Conservation (phyloP, 495 filamentous ascomycete species). For the Tuber microsphaerosporum region DNA sequence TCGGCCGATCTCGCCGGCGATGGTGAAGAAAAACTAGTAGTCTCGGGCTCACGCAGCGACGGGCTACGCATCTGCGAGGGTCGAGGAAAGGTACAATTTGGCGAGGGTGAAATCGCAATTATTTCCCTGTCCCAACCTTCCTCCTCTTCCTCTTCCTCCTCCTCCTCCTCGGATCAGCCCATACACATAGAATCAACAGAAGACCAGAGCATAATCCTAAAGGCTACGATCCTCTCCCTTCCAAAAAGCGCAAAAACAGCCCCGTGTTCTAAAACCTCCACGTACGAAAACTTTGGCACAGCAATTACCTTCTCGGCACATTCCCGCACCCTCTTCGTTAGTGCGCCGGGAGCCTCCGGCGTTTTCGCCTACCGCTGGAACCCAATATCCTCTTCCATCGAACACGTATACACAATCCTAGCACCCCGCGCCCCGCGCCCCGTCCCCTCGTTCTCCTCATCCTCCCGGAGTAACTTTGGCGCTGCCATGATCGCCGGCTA, state of each 20-base stretch:
- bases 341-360: slow-evolving; percentile 25
- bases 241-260: slow-evolving; percentile 7
- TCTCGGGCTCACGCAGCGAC: slow-evolving; percentile 20
- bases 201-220: slow-evolving; percentile 2
- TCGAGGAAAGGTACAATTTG: slow-evolving; percentile 15
- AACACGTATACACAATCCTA: slow-evolving; percentile 11
- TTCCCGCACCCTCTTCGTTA: slow-evolving; percentile 20
- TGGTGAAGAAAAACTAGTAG: slow-evolving; percentile 21
- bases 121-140: slow-evolving; percentile 10
- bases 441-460: background rate
- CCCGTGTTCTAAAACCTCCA: slow-evolving; percentile 5
- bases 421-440: background rate
- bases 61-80: slow-evolving; percentile 19
- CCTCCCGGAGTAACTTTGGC: slow-evolving; percentile 18
- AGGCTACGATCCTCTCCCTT: slow-evolving; percentile 10
- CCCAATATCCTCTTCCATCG: background rate
- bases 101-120: slow-evolving; percentile 28
- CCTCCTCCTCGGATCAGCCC: background rate
- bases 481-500: slow-evolving; percentile 2
- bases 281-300: slow-evolving; percentile 29
- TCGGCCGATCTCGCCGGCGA: slow-evolving; percentile 23
- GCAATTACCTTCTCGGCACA: slow-evolving; percentile 1
- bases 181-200: background rate
- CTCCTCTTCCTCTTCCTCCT: slow-evolving; percentile 1
- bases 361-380: slow-evolving; percentile 23